A percentile compares a stretch with the other conserved stretches of the same genome.
Conservation (phyloP, 1,284 basidiomycete genomes). For the Ustilago trichophora region DNA sequence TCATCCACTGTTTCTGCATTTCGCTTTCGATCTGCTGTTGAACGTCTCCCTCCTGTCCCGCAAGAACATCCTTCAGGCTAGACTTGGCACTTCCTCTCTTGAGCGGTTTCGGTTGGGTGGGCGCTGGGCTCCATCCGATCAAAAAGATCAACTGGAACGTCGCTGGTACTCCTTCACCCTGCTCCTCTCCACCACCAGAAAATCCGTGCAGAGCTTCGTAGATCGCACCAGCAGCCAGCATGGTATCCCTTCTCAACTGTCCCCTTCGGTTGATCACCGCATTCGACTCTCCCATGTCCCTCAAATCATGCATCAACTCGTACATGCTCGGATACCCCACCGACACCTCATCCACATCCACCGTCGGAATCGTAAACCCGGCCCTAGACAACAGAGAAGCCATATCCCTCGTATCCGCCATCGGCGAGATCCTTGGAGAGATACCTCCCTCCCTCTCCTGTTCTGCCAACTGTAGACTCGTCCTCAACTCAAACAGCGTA, state of each 20-base stretch:
- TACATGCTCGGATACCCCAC: conserved; percentile 94
- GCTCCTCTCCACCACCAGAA: conserved; percentile 6
- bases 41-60: conserved; percentile 24
- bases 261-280: conserved; percentile 76
- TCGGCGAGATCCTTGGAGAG: conserved; percentile 91
- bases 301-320: conserved; percentile 91
- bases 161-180: conserved; percentile 85
- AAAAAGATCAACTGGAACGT: conserved; percentile 96
- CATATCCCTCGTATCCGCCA: conserved; percentile 89
- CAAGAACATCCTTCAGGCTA: conserved; percentile 76
- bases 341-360: conserved; percentile 92
- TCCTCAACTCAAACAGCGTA: conserved; percentile 90
- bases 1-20: no score
- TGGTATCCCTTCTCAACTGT: conserved; percentile 82
- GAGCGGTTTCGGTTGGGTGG: conserved; percentile 83
- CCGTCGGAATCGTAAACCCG: conserved; percentile 91
- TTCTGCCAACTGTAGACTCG: conserved; percentile 91
- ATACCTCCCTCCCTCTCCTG: conserved; percentile 93
- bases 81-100: conserved; percentile 83
- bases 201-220: conserved; percentile 77
- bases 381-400: conserved; percentile 77
- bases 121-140: conserved; percentile 98
- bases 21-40: conserved; percentile 21
- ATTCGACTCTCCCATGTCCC: conserved; percentile 96
- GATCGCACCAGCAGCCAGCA: conserved; percentile 88